phyloP scores from a whole-genome alignment of 192 early-diverging fungal genomes.

The Dissophora ornata region DNA sequence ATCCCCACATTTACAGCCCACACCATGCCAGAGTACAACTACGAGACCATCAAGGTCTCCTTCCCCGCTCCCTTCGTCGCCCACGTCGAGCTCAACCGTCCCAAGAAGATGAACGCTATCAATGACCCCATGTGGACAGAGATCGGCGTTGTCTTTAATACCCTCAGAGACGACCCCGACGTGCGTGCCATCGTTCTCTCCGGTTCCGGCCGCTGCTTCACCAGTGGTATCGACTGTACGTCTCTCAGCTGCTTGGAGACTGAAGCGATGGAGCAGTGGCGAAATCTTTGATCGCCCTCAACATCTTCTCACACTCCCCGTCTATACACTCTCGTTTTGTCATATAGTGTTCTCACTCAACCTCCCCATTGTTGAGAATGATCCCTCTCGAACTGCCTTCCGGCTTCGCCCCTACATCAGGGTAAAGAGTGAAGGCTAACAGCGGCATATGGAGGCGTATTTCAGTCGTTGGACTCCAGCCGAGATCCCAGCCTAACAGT shows the following conservation, averaged over 20 bases:
- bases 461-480: no score
- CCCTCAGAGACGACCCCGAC: slow-evolving; percentile 62
- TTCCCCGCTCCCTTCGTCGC: slow-evolving; percentile 72
- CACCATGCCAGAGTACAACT: slow-evolving; percentile 61
- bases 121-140: slow-evolving; percentile 56
- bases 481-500: no score
- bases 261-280: no score
- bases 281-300: no score
- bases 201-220: slow-evolving; percentile 82
- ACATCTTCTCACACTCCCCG: no score
- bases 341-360: slow-evolving; percentile 38
- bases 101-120: slow-evolving; percentile 87
- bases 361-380: slow-evolving; percentile 41
- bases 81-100: slow-evolving; percentile 86
- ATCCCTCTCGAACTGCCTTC: slow-evolving; percentile 54
- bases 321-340: background rate
- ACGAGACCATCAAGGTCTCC: slow-evolving; percentile 70
- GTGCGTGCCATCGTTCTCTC: slow-evolving; percentile 84
- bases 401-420: slow-evolving; percentile 51
- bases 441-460: no score
- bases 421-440: slow-evolving; percentile 15
- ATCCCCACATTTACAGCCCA: background rate
- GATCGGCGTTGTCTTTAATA: slow-evolving; percentile 42
- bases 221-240: slow-evolving; percentile 91
- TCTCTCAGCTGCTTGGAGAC: no score